Evolutionary conservation across 2,329 filamentous ascomycete species (phyloP), one percentile per base, ranked within the genome.

Genomic region (Colletotrichum shisoi): DNA sequence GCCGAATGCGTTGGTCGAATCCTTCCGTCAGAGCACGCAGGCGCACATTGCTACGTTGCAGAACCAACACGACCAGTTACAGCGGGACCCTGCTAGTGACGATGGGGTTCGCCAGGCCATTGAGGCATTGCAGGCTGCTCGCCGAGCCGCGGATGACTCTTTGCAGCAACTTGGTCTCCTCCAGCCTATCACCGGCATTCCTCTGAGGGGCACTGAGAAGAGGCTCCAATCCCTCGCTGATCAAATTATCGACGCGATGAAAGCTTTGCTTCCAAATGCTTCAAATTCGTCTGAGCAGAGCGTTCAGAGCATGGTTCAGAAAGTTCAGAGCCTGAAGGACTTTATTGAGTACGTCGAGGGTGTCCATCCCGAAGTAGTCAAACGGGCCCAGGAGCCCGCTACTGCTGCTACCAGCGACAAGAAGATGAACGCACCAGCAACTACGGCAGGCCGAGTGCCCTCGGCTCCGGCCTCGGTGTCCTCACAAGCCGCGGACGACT

Each of bases 341-440:
- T 67, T 67, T n/a, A 67, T 67, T 9, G 64, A 67, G 44, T 67
- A 67, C 34, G 31, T 67, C 2, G 64, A 67, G 57, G 64, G 64
- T 11, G 64, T 67, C 24, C 64, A 67, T 31, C 64, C 64, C 3
- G 64, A 67, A 37, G 64, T 48, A 15, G 64, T 67, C 34, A 67
- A 60, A 7, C 64, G 64, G 42, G 42, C 31, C 12, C 61, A 67
- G 17, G 54, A 48, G 19, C 52, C 48, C 48, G 64, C 45, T 34
- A 13, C 54, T 17, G 31, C 19, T 13, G 40, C 15, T 19, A n/a
- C 27, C 15, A 13, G 48, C 17, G 62, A 51, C 5, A 62, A 51
- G 34, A 51, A 15, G 19, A 59, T 45, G 19, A 64, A 54, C 8
- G 17, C 17, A 3, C n/a, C 62, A 3, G 48, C n/a, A 8, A 21